Conservation (phyloP, 2,329 filamentous ascomycete genomes). For the Elsinoe australis region DNA sequence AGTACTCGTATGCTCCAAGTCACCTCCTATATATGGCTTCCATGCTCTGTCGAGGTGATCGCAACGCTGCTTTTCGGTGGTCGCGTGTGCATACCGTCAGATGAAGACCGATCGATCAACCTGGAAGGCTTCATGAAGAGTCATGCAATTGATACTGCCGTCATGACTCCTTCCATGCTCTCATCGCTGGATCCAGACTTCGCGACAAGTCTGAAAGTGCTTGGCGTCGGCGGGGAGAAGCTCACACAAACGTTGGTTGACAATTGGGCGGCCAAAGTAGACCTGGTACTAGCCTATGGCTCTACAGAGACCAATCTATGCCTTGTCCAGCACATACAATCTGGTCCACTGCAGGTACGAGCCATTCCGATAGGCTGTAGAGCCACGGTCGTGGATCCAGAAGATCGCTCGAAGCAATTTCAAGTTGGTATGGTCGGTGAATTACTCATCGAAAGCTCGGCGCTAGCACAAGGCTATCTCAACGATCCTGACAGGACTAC, state of each 20-base stretch:
- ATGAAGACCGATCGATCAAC: neutral
- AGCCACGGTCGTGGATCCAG: neutral
- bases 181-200: neutral
- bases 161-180: constrained; percentile 9
- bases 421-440: neutral
- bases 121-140: neutral
- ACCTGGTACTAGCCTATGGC: constrained; percentile 5
- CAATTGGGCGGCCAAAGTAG: neutral
- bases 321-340: neutral
- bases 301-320: constrained; percentile 9
- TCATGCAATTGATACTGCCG: neutral
- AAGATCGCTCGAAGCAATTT: neutral
- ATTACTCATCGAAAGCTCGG: neutral
- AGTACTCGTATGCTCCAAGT: constrained; percentile 7
- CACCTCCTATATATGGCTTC: neutral
- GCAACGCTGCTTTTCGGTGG: constrained; percentile 3
- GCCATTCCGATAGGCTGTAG: neutral
- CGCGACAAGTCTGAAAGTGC: neutral
- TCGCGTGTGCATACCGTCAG: constrained; percentile 3
- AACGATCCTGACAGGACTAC: neutral
- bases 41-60: constrained; percentile 9
- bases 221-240: constrained; percentile 5
- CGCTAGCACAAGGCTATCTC: neutral
- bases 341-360: neutral
- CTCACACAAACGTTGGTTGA: neutral